A percentile compares a stretch with the other conserved stretches of the same genome.
Conservation (phyloP, 768 basidiomycete species). For the Megacollybia marginata region DNA sequence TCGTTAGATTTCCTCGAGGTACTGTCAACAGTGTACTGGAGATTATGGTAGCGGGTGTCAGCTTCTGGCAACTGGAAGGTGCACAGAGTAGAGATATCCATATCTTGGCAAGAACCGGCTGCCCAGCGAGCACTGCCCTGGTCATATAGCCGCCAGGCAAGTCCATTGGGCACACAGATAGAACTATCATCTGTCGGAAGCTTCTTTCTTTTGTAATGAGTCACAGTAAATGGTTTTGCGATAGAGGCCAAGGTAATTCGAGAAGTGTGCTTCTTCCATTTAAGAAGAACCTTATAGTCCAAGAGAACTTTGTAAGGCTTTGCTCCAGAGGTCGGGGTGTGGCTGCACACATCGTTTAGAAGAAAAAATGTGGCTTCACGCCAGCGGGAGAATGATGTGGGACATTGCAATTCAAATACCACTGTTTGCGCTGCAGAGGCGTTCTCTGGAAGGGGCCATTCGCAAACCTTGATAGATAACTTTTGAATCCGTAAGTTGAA, state of each 20-base stretch:
- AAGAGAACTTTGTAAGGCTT: too few relatives aligned
- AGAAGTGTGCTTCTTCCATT: too few relatives aligned
- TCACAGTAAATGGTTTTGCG: too few relatives aligned
- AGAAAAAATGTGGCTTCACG: conserved; percentile 31
- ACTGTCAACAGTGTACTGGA: conserved; percentile 26
- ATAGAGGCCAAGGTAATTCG: too few relatives aligned
- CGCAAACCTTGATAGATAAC: conserved; percentile 15
- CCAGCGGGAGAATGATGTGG: conserved; percentile 33
- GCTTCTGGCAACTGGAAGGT: conserved; percentile 12
- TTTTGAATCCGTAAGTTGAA: conserved; percentile 10
- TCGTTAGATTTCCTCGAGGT: conserved; percentile 33
- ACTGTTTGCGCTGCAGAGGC: conserved; percentile 15
- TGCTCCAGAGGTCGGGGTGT: too few relatives aligned
- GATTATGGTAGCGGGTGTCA: conserved; percentile 23
- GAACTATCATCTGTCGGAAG: neutral
- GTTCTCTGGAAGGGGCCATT: conserved; percentile 36
- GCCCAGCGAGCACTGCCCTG: conserved; percentile 2
- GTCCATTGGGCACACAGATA: conserved; percentile 1
- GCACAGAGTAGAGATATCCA: conserved; percentile 14
- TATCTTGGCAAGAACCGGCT: too few relatives aligned
- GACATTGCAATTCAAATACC: conserved; percentile 35
- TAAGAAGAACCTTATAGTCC: too few relatives aligned
- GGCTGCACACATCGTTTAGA: conserved; percentile 29
- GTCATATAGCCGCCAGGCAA: conserved; percentile 9
- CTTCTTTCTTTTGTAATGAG: too few relatives aligned